Conservation (phyloP, 257 asterid genomes). For the Gardenia jasminoides region DNA sequence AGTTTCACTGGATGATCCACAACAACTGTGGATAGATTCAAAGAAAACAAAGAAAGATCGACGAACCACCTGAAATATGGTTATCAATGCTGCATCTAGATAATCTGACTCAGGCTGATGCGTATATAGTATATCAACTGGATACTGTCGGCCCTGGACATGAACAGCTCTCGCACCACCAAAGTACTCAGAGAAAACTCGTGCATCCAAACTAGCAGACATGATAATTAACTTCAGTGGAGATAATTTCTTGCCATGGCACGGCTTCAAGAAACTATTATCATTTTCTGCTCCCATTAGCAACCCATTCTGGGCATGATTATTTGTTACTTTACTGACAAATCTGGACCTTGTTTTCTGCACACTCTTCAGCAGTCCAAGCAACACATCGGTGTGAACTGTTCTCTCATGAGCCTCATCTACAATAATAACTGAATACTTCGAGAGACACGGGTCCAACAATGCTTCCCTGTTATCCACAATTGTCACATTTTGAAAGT, state of each 20-base stretch:
- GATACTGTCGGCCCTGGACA: constrained; percentile 87
- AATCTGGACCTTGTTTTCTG: constrained; percentile 65
- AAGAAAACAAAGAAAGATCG: constrained; percentile 3
- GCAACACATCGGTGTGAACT: constrained; percentile 93
- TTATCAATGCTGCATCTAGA: constrained; percentile 83
- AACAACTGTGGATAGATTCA: neutral
- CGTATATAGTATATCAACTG: constrained; percentile 73
- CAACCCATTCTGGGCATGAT: constrained; percentile 35
- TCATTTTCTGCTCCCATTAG: constrained; percentile 31
- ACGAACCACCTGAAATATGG: constrained; percentile 78
- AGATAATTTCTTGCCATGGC: constrained; percentile 44
- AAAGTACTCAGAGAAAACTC: constrained; percentile 73
- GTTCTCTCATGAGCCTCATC: constrained; percentile 99
- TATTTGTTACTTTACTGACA: constrained; percentile 26
- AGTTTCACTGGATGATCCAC: neutral
- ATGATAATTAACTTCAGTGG: constrained; percentile 83
- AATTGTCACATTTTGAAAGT: constrained; percentile 16
- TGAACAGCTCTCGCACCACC: constrained; percentile 96
- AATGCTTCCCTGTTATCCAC: constrained; percentile 74
- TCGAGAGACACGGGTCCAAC: constrained; percentile 80
- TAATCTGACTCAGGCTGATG: constrained; percentile 87
- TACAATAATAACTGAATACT: constrained; percentile 85
- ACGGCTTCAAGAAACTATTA: constrained; percentile 36
- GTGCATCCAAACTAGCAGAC: constrained; percentile 98
- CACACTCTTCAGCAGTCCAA: constrained; percentile 82